These are phyloP conservation scores for Glebionis coronaria DNA, from an alignment of 129 eudicot species.

Conservation along the genomic window DNA sequence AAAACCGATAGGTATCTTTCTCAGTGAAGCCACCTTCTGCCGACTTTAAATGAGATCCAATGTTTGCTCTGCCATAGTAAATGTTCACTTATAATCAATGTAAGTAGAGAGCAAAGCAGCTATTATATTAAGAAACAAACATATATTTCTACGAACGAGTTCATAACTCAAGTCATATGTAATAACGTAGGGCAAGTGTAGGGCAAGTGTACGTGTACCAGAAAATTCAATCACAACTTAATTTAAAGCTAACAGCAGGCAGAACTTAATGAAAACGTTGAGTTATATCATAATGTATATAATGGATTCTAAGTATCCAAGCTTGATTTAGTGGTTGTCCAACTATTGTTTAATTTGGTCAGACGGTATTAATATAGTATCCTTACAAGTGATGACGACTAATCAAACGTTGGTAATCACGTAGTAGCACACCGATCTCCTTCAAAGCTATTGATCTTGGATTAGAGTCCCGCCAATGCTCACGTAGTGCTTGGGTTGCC, in stretches of 20 bases:
- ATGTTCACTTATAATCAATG: not conserved
- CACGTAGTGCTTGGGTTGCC: constrained; percentile 74
- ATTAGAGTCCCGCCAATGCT: constrained; percentile 64
- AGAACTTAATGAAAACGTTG: too few relatives aligned
- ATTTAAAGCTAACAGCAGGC: too few relatives aligned
- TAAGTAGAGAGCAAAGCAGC: not conserved
- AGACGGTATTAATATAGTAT: not conserved
- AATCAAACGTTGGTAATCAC: constrained; percentile 85
- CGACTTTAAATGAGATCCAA: constrained; percentile 39
- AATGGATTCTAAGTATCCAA: too few relatives aligned
- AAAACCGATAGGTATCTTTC: constrained; percentile 48
- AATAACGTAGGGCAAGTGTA: too few relatives aligned
- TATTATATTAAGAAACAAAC: not conserved
- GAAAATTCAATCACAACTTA: too few relatives aligned
- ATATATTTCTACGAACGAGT: too few relatives aligned
- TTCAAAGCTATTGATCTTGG: constrained; percentile 60
- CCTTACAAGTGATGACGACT: constrained; percentile 61
- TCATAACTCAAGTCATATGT: too few relatives aligned
- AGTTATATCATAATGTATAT: too few relatives aligned
- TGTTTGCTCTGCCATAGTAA: constrained; percentile 47
- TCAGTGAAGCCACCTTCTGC: constrained; percentile 37
- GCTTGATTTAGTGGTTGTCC: too few relatives aligned
- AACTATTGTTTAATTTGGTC: too few relatives aligned
- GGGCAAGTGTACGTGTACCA: too few relatives aligned
- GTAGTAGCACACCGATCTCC: constrained; percentile 73